Percentiles rank a stretch among this genome's conserved stretches.
Evolutionary conservation across 106 monocot genomes (phyloP).

Genomic region (Dendrobium officinale): DNA sequence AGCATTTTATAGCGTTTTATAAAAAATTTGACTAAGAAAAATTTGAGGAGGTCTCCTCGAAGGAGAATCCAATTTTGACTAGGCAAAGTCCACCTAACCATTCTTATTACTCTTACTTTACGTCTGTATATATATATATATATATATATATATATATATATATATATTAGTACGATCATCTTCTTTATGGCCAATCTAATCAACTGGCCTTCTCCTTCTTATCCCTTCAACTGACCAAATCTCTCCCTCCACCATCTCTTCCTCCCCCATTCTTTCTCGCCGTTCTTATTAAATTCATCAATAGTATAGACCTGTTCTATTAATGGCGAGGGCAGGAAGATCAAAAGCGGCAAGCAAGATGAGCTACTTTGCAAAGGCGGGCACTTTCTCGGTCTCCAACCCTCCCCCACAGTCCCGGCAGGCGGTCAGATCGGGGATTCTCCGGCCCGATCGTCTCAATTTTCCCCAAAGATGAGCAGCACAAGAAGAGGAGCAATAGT

Average conservation of each 20-base stretch:
- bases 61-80: no score
- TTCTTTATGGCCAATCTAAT: not conserved
- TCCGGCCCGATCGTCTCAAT: conserved; percentile 22
- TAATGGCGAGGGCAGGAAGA: not conserved
- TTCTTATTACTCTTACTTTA: no score
- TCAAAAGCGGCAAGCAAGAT: conserved; percentile 1
- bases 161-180: no score
- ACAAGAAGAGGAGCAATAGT: not conserved
- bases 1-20: no score
- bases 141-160: no score
- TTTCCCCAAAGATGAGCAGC: conserved; percentile 43
- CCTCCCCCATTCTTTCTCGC: not conserved
- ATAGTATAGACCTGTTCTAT: not conserved
- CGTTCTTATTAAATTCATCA: not conserved
- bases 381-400: conserved; percentile 6
- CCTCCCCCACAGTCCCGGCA: conserved; percentile 11
- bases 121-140: no score
- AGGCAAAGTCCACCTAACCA: no score
- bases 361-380: conserved; percentile 9
- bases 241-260: not conserved
- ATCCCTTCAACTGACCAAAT: not conserved
- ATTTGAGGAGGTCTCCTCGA: no score
- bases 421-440: conserved; percentile 5
- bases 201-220: not conserved
- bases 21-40: no score